A percentile compares a stretch with the other conserved stretches of the same genome.
Conservation (phyloP, 345 rosid genomes). For the Moricandia arvensis region DNA sequence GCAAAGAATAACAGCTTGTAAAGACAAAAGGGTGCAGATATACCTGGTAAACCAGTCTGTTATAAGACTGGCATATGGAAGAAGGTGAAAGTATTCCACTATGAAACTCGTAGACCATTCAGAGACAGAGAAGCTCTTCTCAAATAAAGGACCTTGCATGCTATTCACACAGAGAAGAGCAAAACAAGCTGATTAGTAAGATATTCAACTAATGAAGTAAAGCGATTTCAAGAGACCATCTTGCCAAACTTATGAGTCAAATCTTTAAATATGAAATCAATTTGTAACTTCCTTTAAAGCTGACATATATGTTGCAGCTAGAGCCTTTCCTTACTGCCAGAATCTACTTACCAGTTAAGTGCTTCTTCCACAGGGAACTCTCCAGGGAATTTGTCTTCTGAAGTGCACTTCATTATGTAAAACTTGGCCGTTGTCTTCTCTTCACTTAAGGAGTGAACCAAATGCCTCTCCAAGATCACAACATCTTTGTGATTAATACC, state of each 20-base stretch:
- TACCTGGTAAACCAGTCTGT: conserved; percentile 54
- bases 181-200: conserved; percentile 1
- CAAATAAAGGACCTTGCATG: conserved; percentile 58
- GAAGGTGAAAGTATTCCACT: conserved; percentile 56
- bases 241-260: background rate
- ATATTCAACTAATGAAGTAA: background rate
- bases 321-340: background rate
- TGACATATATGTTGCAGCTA: background rate
- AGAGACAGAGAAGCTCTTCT: conserved; percentile 23
- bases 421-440: conserved; percentile 49
- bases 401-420: conserved; percentile 53
- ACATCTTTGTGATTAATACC: conserved; percentile 45
- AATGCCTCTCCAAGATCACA: conserved; percentile 51
- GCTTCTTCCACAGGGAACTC: conserved; percentile 43
- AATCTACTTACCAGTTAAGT: conserved; percentile 45
- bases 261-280: background rate
- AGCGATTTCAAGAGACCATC: background rate
- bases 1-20: background rate
- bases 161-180: conserved; percentile 33
- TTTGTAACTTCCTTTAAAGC: background rate
- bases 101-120: conserved; percentile 41
- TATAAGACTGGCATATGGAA: conserved; percentile 51
- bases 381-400: conserved; percentile 25
- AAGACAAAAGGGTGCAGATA: background rate
- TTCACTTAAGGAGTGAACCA: conserved; percentile 48